Percentiles rank a stretch among this genome's conserved stretches.
Evolutionary conservation across 2,329 filamentous ascomycete species (phyloP).

Genomic region (Pseudogymnoascus sp.): DNA sequence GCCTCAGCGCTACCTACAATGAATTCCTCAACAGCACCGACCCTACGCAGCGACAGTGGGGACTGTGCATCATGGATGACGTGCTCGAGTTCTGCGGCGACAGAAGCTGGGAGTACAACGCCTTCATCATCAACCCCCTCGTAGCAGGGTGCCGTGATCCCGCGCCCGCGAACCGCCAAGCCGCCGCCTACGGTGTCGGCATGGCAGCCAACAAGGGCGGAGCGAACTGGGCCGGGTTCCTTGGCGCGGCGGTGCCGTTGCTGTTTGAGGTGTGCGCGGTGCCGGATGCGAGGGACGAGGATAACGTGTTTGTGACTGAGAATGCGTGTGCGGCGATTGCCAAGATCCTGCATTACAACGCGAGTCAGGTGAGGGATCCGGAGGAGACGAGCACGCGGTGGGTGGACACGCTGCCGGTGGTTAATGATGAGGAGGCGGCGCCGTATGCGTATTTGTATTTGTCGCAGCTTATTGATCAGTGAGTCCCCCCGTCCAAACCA

Average conservation of each 20-base stretch:
- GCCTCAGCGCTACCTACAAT: slow-evolving; percentile 76
- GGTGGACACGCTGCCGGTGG: slow-evolving; percentile 84
- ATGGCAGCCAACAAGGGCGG: slow-evolving; percentile 92
- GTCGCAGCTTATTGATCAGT: slow-evolving; percentile 88
- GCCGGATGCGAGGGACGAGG: slow-evolving; percentile 75
- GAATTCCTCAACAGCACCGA: slow-evolving; percentile 74
- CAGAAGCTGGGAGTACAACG: slow-evolving; percentile 78
- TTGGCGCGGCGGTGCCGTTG: slow-evolving; percentile 68
- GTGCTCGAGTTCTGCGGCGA: slow-evolving; percentile 93
- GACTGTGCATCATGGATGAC: slow-evolving; percentile 97
- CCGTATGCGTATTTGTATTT: slow-evolving; percentile 93
- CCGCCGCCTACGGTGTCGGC: slow-evolving; percentile 90
- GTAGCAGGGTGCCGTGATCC: slow-evolving; percentile 78
- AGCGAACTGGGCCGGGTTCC: slow-evolving; percentile 77
- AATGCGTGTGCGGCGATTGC: slow-evolving; percentile 95
- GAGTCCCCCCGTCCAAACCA: slow-evolving; percentile 38
- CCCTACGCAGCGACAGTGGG: slow-evolving; percentile 92
- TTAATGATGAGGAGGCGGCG: slow-evolving; percentile 93
- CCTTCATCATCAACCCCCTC: slow-evolving; percentile 79
- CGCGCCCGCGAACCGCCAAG: slow-evolving; percentile 87
- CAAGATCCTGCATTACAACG: slow-evolving; percentile 91
- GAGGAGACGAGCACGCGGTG: slow-evolving; percentile 75
- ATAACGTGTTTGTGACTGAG: slow-evolving; percentile 94
- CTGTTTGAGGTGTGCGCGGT: slow-evolving; percentile 80
- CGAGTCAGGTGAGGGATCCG: slow-evolving; percentile 64